Evolutionary conservation across 257 asterid species (phyloP).

Genomic region (Plectranthus barbatus): DNA sequence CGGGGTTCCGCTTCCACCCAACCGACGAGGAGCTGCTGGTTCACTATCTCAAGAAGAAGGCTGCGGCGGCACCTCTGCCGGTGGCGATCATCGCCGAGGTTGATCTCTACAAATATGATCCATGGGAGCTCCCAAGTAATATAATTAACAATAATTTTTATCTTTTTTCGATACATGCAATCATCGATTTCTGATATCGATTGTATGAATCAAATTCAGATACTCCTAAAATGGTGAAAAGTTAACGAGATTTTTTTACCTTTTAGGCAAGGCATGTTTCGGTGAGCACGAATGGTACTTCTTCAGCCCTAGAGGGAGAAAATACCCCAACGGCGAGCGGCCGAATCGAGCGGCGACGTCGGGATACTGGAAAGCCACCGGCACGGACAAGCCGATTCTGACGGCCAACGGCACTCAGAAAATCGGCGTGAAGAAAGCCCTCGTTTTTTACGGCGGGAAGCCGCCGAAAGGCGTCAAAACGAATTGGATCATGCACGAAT

Average conservation of each 20-base stretch:
- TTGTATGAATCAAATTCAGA: neutral
- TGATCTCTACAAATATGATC: constrained; percentile 41
- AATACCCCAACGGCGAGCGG: constrained; percentile 38
- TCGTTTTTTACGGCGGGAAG: constrained; percentile 37
- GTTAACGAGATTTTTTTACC: neutral
- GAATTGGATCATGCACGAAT: constrained; percentile 48
- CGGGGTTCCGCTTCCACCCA: constrained; percentile 46
- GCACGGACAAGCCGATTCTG: constrained; percentile 33
- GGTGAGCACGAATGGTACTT: constrained; percentile 48
- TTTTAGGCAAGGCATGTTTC: constrained; percentile 34
- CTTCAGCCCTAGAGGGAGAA: constrained; percentile 38
- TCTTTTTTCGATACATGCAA: neutral
- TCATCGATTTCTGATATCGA: neutral
- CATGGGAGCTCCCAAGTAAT: constrained; percentile 49
- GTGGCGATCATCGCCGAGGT: constrained; percentile 34
- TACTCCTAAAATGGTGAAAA: neutral
- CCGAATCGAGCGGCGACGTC: constrained; percentile 44
- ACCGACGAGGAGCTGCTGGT: constrained; percentile 47
- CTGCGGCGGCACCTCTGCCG: constrained; percentile 32
- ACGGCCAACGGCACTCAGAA: constrained; percentile 18
- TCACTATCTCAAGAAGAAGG: constrained; percentile 38
- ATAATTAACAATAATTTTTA: neutral
- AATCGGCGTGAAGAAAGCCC: constrained; percentile 34
- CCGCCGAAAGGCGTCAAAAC: constrained; percentile 38
- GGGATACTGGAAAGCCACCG: constrained; percentile 44